phyloP scores from a whole-genome alignment of 495 filamentous ascomycete genomes.

The Apiosordaria backusii region DNA sequence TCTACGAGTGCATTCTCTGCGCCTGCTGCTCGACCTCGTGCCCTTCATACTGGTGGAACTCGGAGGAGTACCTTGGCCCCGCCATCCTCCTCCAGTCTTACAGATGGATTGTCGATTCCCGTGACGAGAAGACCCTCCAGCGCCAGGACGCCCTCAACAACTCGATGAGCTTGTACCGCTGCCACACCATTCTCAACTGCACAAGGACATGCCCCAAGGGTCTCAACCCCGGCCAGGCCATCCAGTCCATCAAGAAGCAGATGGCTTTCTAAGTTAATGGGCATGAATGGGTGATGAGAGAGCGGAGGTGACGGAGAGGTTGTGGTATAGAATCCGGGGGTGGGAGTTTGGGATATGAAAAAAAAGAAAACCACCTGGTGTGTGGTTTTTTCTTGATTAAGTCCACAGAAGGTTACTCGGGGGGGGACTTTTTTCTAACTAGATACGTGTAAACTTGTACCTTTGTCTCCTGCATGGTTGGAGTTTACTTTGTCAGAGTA shows the following conservation, averaged over 20 bases:
- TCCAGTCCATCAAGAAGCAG: conserved; percentile 98
- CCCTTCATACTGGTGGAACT: conserved; percentile 99
- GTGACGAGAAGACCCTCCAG: conserved; percentile 83
- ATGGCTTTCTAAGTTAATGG: conserved; percentile 61
- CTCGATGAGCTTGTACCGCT: conserved; percentile 96
- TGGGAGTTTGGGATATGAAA: neutral
- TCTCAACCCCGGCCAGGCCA: conserved; percentile 88
- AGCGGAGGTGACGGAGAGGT: neutral
- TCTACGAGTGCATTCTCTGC: conserved; percentile 99
- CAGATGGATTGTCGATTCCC: conserved; percentile 89
- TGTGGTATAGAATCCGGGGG: conserved; percentile 2
- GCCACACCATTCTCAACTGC: conserved; percentile 99
- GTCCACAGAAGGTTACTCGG: neutral
- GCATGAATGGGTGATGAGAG: neutral
- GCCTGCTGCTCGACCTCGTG: conserved; percentile 98
- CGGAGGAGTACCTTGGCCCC: conserved; percentile 94
- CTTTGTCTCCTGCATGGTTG: conserved; percentile 32
- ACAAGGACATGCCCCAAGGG: conserved; percentile 96
- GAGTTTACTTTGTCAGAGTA: conserved; percentile 37
- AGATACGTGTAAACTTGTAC: conserved; percentile 30
- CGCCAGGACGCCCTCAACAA: conserved; percentile 91
- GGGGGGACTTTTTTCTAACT: neutral
- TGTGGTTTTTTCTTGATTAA: conserved; percentile 21
- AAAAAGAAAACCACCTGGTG: conserved; percentile 7
- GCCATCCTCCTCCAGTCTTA: conserved; percentile 95